Percentiles rank a stretch among this genome's conserved stretches.
These are phyloP conservation scores for Taphrina pruni DNA, from an alignment of 1,139 yeast genomes.

Conservation along the genomic window DNA sequence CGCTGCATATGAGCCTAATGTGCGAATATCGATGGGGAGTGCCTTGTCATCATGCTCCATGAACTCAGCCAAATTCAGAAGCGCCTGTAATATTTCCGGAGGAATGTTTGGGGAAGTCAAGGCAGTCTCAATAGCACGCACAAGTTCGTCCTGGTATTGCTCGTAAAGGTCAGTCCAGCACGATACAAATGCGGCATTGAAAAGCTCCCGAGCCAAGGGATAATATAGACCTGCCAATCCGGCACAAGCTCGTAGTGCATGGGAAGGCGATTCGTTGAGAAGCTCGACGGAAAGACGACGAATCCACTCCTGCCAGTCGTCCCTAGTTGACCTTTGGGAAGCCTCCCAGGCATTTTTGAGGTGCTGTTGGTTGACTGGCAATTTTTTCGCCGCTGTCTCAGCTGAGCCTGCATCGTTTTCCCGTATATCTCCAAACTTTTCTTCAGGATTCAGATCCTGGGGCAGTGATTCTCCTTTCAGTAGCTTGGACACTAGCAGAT, in stretches of 20 bases:
- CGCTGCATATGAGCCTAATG: constrained; percentile 91
- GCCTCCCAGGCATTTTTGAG: constrained; percentile 91
- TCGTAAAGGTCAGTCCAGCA: constrained; percentile 94
- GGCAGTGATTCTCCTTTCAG: constrained; percentile 90
- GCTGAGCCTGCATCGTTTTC: constrained; percentile 67
- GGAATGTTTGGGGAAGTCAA: constrained; percentile 89
- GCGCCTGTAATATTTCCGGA: constrained; percentile 90
- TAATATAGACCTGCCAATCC: constrained; percentile 85
- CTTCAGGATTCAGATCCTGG: constrained; percentile 71
- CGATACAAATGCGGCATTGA: constrained; percentile 93
- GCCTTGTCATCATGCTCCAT: constrained; percentile 98
- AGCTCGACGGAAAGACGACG: constrained; percentile 83
- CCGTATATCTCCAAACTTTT: constrained; percentile 60
- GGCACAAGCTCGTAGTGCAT: constrained; percentile 91
- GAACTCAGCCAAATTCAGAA: constrained; percentile 88
- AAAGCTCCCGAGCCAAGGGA: constrained; percentile 86
- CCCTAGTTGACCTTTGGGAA: constrained; percentile 82
- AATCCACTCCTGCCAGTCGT: constrained; percentile 99
- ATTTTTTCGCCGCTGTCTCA: constrained; percentile 72
- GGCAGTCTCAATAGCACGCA: constrained; percentile 83
- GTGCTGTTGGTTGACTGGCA: constrained; percentile 79
- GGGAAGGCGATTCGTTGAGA: constrained; percentile 90
- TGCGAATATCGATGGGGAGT: constrained; percentile 84
- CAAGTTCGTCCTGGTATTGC: constrained; percentile 90
- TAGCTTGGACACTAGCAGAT: constrained; percentile 76